phyloP scores from a whole-genome alignment of 2,329 filamentous ascomycete species.

The Cladosporium sp. region DNA sequence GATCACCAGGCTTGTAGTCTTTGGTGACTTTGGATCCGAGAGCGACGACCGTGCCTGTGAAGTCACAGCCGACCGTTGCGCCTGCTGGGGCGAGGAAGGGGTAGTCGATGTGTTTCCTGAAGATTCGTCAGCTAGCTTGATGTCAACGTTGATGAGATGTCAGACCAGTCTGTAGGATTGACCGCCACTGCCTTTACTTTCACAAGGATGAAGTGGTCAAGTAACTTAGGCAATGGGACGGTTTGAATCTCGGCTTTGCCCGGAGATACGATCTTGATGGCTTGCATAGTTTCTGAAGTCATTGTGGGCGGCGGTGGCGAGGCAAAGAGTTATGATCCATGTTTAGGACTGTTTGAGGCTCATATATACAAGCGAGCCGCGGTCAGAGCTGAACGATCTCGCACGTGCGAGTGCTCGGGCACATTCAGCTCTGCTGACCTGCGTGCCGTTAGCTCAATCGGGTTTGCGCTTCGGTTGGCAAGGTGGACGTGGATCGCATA shows the following conservation, averaged over 20 bases:
- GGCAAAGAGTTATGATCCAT: not conserved
- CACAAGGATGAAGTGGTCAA: slow-evolving; percentile 50
- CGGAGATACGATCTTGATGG: slow-evolving; percentile 30
- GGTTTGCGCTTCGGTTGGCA: too few species aligned
- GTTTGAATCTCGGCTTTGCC: slow-evolving; percentile 39
- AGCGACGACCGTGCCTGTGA: slow-evolving; percentile 50
- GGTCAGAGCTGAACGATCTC: too few species aligned
- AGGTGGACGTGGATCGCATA: too few species aligned
- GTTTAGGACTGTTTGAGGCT: too few species aligned
- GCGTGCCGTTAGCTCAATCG: too few species aligned
- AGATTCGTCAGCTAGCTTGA: not conserved
- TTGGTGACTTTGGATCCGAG: slow-evolving; percentile 49
- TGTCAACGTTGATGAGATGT: too few species aligned
- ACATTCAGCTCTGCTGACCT: too few species aligned
- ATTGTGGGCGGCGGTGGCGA: not conserved
- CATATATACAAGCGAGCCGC: too few species aligned
- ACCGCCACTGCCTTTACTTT: slow-evolving; percentile 40
- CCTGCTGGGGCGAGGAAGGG: not conserved
- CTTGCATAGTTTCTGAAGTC: slow-evolving; percentile 27
- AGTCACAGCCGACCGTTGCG: slow-evolving; percentile 47
- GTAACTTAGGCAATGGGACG: slow-evolving; percentile 39
- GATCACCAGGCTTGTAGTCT: slow-evolving; percentile 47
- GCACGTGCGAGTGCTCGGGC: too few species aligned
- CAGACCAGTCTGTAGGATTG: slow-evolving; percentile 15
- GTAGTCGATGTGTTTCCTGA: slow-evolving; percentile 12